Evolutionary conservation across 768 basidiomycete genomes (phyloP).

Genomic region (Russula sp.): DNA sequence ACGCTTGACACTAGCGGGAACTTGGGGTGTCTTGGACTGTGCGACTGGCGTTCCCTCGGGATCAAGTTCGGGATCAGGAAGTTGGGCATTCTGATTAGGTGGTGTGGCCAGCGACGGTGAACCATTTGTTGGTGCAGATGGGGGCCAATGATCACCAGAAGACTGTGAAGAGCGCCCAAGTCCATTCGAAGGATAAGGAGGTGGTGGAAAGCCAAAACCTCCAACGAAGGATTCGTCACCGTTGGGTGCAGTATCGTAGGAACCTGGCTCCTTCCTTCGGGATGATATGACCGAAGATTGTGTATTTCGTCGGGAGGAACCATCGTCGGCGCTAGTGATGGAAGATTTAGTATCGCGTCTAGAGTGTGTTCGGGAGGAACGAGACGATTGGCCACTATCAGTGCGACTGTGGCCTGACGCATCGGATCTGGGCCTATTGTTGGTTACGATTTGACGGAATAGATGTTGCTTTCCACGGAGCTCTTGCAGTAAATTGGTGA

Average conservation of each 20-base stretch:
- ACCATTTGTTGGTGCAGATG: background rate
- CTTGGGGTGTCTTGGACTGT: constrained; percentile 33
- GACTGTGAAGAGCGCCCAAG: constrained; percentile 5
- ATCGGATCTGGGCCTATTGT: constrained; percentile 49
- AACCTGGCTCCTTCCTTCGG: constrained; percentile 27
- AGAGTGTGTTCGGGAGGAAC: constrained; percentile 45
- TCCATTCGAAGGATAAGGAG: constrained; percentile 11
- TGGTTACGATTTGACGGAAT: constrained; percentile 71
- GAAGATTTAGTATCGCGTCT: constrained; percentile 31
- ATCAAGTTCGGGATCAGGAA: constrained; percentile 21
- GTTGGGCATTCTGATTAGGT: constrained; percentile 14
- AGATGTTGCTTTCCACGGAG: constrained; percentile 87
- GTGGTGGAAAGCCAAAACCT: constrained; percentile 37
- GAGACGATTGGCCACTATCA: constrained; percentile 37
- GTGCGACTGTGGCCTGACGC: constrained; percentile 43
- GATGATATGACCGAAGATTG: constrained; percentile 6
- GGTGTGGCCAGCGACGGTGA: constrained; percentile 3
- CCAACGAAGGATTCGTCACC: constrained; percentile 46
- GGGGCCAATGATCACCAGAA: constrained; percentile 7
- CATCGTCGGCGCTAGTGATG: constrained; percentile 31
- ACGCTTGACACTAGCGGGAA: constrained; percentile 67
- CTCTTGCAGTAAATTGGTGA: constrained; percentile 88
- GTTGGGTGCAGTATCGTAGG: constrained; percentile 20
- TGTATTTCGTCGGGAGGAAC: constrained; percentile 23
- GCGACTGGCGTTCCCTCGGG: constrained; percentile 28